Evolutionary conservation across 345 rosid genomes (phyloP), one percentile per base, ranked within the genome.

Genomic region (Melaleuca alternifolia): DNA sequence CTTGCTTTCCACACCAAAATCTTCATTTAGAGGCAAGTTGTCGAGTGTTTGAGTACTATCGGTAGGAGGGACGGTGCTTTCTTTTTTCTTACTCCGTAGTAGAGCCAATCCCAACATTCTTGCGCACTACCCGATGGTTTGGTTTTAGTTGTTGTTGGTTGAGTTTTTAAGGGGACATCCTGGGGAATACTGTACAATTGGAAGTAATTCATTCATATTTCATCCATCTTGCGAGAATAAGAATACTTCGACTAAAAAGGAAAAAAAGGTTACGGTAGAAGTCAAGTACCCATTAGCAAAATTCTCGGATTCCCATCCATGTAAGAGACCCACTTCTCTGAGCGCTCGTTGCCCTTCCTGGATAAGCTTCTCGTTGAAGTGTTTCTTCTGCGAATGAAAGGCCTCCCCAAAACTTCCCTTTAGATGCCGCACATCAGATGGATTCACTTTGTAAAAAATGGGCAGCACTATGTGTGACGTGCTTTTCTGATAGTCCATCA

Each of bases 151-250:
- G 71, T 59, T 59, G 14, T 14, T n/a, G 37, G 62, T 24, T 26
- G 13, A 59, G 37, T 59, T n/a, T 59, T 59, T 4, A 0, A 2
- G 10, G 41, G 37, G 18, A 59, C 6, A 59, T 12, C 37, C 2
- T 2, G 30, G 9, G 71, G 18, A 59, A 1, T 13, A 12, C 18
- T 1, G 71, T 13, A 0, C 13, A 13, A 28, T 16, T 61, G 37
- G 2, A 2, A 61, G 75, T 0, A 28, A 0, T 30, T 15, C 11
- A 62, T 62, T 44, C 44, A 30, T 7, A 14, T 62, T 6, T 6
- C 5, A 14, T 7, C 6, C 0, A 0, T 8, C 28, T 13, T 20
- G 23, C 56, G 3, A 5, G 23, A 53, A 18, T 16, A 52, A 52
- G 54, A 4, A 52, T 6, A 16, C 18, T 52, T 52, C 3, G 41